phyloP scores from a whole-genome alignment of 1,139 yeast genomes.

The Pichia sp. region DNA sequence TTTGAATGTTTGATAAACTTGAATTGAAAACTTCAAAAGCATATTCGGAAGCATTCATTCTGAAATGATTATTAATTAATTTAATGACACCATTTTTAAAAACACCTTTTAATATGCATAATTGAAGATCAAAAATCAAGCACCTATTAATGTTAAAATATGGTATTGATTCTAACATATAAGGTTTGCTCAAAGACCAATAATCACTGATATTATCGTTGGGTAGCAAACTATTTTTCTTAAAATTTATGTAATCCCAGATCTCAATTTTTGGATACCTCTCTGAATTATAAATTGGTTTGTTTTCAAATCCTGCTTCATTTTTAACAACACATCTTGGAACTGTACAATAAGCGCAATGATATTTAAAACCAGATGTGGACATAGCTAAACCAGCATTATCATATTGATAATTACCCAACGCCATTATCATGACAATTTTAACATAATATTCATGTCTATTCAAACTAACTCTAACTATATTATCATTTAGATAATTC shows the following conservation, averaged over 20 bases:
- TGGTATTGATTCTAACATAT: conserved; percentile 1
- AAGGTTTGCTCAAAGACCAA: conserved; percentile 1
- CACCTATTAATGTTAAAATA: conserved; percentile 2
- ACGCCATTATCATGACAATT: conserved; percentile 1
- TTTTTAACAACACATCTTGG: conserved; percentile 5
- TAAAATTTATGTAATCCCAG: neutral
- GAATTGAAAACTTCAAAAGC: neutral
- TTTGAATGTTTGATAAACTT: neutral
- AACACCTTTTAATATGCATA: conserved; percentile 2
- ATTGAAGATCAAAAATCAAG: conserved; percentile 3
- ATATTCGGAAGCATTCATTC: neutral
- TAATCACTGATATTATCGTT: neutral
- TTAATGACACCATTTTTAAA: conserved; percentile 1
- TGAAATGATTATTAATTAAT: conserved; percentile 2
- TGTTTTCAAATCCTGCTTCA: conserved; percentile 1
- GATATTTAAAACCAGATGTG: conserved; percentile 1
- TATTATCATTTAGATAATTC: conserved; percentile 4
- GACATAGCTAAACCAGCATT: conserved; percentile 1
- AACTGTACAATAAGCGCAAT: conserved; percentile 7
- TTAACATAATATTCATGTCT: conserved; percentile 14
- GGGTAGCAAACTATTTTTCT: neutral
- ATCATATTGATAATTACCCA: conserved; percentile 1
- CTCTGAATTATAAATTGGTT: conserved; percentile 2
- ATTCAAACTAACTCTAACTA: conserved; percentile 8
- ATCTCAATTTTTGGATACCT: neutral